phyloP scores from a whole-genome alignment of 2,329 filamentous ascomycete species.

The Verticillium dahliae region DNA sequence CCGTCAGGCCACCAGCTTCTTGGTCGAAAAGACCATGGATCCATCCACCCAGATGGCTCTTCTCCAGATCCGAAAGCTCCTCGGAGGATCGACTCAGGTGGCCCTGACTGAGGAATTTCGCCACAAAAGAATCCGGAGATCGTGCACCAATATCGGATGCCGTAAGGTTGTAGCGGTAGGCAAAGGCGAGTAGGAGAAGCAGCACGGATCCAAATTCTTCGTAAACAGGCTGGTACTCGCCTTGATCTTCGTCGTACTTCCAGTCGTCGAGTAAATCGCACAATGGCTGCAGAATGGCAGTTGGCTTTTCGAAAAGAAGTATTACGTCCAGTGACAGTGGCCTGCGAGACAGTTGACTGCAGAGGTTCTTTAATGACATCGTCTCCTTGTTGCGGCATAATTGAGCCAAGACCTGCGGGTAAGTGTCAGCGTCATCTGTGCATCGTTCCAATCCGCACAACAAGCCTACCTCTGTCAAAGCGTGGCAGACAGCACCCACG shows the following conservation, averaged over 20 bases:
- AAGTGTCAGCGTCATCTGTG: neutral
- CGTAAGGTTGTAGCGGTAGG: slow-evolving; percentile 67
- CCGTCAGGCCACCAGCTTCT: slow-evolving; percentile 65
- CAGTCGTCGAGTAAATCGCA: slow-evolving; percentile 72
- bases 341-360: slow-evolving; percentile 65
- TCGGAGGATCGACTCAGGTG: slow-evolving; percentile 50
- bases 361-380: slow-evolving; percentile 71
- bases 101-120: slow-evolving; percentile 55
- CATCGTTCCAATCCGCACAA: neutral
- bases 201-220: slow-evolving; percentile 79
- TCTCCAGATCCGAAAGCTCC: slow-evolving; percentile 58
- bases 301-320: slow-evolving; percentile 65
- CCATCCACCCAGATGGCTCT: slow-evolving; percentile 64
- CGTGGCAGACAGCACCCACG: slow-evolving; percentile 75
- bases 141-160: slow-evolving; percentile 57
- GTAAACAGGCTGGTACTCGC: slow-evolving; percentile 78
- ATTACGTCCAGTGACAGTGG: slow-evolving; percentile 68
- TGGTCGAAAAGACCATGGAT: slow-evolving; percentile 70
- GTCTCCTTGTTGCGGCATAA: slow-evolving; percentile 70
- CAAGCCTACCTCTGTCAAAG: slow-evolving; percentile 58
- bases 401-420: slow-evolving; percentile 53
- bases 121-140: slow-evolving; percentile 58
- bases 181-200: slow-evolving; percentile 65
- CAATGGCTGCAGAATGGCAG: slow-evolving; percentile 64
- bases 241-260: slow-evolving; percentile 77